Conservation (phyloP, 2,329 filamentous ascomycete genomes). For the Cadophora gregata region DNA sequence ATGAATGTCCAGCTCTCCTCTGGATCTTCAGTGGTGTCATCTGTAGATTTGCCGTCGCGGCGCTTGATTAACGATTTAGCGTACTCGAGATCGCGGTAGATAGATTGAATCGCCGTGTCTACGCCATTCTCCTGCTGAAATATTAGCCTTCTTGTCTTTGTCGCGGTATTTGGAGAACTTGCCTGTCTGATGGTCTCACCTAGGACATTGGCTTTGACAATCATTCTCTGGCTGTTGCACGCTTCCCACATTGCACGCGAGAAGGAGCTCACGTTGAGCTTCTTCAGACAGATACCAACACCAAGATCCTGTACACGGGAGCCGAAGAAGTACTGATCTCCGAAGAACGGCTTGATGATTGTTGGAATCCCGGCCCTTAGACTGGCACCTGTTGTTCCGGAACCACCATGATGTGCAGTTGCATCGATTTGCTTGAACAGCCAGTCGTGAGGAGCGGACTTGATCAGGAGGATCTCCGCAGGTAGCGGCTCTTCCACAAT, state of each 20-base stretch:
- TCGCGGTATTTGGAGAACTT: slow-evolving; percentile 39
- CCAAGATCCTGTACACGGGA: slow-evolving; percentile 89
- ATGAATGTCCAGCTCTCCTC: slow-evolving; percentile 92
- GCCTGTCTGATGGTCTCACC: slow-evolving; percentile 89
- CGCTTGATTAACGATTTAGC: slow-evolving; percentile 81
- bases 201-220: slow-evolving; percentile 79
- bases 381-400: slow-evolving; percentile 93
- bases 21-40: slow-evolving; percentile 65
- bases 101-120: slow-evolving; percentile 85
- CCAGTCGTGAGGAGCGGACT: slow-evolving; percentile 95
- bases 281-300: slow-evolving; percentile 87
- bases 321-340: slow-evolving; percentile 97
- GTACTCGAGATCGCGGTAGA: slow-evolving; percentile 95
- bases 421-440: slow-evolving; percentile 93
- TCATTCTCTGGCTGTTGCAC: slow-evolving; percentile 89
- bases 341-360: slow-evolving; percentile 96
- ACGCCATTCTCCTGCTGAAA: slow-evolving; percentile 80
- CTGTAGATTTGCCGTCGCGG: slow-evolving; percentile 58
- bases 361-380: slow-evolving; percentile 90
- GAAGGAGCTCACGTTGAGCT: slow-evolving; percentile 86
- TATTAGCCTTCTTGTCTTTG: slow-evolving; percentile 39
- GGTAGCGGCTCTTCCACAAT: slow-evolving; percentile 70
- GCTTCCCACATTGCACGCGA: slow-evolving; percentile 89
- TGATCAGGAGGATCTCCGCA: slow-evolving; percentile 84
- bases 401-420: slow-evolving; percentile 91